Base-by-base conservation (phyloP, 257 asterid species). In the Solanum peruvianum region DNA sequence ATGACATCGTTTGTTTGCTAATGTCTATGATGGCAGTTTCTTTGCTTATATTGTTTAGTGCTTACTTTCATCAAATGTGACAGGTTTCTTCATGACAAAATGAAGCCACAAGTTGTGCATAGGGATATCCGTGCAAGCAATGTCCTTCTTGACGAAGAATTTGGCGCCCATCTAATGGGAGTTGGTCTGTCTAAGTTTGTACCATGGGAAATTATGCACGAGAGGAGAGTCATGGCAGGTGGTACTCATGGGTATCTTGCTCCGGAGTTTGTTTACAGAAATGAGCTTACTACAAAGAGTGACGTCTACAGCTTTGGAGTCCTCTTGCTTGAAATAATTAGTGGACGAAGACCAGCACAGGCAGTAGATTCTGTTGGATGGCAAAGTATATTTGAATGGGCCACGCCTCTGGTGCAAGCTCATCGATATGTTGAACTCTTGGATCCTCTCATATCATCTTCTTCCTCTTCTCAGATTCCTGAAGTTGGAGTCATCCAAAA, bases 361-460 rank as follows among this genome's bases (percentile, higher is more conserved):
- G 96, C 98, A 31, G 99, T 94, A 85, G 99, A 97, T 89, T 92
- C 99, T 12, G 97, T 97, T 16, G 99, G 99, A 21, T 96, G 98
- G 97, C 98, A 97, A 78, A 97, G 99, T 82, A 95, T 95, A 93
- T 97, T 97, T n/a, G 99, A 97, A 91, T 97, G 99, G 99, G 98
- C 98, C 29, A 97, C 99, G 0, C 99, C 99, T 3, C 88, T 97
- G 58, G 99, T 97, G 56, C 99, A 97, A 87, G 87, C 97, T 70
- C 97, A 97, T 90, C 95, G 94, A 42, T 97, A 94, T 86, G 86
- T 93, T 11, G 98, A 97, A 89, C 94, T 97, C 83, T 88, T 97
- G 93, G 99, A 97, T 90, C 99, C 99, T 85, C 91, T 91, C 25
- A 91, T 97, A 90, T 88, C 94, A 14, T 90, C 94, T 2, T 94